A percentile compares a stretch with the other conserved stretches of the same genome.
phyloP scores from a whole-genome alignment of 202 grass and related monocot genomes.

The Hordeum pubiflorum region DNA sequence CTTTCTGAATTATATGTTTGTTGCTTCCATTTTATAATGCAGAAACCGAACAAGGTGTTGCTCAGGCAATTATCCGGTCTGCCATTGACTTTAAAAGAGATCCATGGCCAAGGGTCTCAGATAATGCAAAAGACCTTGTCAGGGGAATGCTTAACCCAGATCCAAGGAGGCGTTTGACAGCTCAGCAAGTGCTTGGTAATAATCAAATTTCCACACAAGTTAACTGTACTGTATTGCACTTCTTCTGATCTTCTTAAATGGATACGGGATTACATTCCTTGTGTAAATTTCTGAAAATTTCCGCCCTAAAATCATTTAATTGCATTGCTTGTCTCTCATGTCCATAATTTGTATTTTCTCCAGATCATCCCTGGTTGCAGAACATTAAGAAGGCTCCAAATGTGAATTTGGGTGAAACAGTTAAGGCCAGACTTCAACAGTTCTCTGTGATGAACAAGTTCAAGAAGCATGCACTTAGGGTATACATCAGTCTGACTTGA shows the following conservation, averaged over 20 bases:
- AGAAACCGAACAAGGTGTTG: constrained; percentile 96
- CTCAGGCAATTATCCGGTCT: constrained; percentile 85
- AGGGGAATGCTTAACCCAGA: constrained; percentile 86
- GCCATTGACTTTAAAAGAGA: constrained; percentile 83
- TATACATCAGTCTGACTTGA: constrained; percentile 32
- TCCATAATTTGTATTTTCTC: constrained; percentile 4
- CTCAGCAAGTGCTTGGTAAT: constrained; percentile 85
- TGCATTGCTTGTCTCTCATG: constrained; percentile 1
- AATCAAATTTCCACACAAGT: background rate
- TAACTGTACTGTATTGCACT: constrained; percentile 5
- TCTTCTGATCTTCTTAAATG: constrained; percentile 1
- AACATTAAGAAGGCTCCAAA: constrained; percentile 93
- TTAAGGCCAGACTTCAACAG: constrained; percentile 85
- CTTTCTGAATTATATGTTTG: background rate
- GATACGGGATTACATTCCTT: background rate
- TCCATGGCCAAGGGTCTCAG: constrained; percentile 82
- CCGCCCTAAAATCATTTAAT: background rate
- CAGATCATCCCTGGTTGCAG: constrained; percentile 87
- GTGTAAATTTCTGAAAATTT: constrained; percentile 7
- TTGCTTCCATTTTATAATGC: constrained; percentile 29
- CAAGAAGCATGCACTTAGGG: constrained; percentile 84
- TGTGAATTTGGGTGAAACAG: constrained; percentile 84
- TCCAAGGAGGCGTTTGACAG: constrained; percentile 54
- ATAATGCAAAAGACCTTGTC: constrained; percentile 78
- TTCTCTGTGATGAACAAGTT: constrained; percentile 97